Evolutionary conservation across 768 basidiomycete species (phyloP).

Genomic region (Suillus cothurnatus): DNA sequence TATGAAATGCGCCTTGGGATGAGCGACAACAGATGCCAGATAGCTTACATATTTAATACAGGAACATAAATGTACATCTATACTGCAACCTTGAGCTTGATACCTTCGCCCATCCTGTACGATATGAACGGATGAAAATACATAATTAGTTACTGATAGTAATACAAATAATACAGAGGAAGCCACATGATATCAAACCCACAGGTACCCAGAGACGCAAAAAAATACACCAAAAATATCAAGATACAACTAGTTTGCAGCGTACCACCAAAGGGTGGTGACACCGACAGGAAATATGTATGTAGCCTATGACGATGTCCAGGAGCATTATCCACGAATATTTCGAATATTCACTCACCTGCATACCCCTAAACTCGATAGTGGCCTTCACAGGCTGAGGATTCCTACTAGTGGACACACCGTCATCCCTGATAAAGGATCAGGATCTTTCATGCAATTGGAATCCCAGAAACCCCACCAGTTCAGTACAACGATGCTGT

Average conservation of each 20-base stretch:
- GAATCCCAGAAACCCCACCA: conserved; percentile 38
- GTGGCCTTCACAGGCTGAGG: conserved; percentile 56
- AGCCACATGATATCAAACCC: background rate
- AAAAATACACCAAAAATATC: background rate
- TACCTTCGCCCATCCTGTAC: background rate
- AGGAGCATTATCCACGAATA: conserved; percentile 3
- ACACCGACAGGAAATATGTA: conserved; percentile 83
- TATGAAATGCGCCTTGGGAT: background rate
- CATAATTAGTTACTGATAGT: background rate
- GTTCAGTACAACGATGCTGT: conserved; percentile 75
- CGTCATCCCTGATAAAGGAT: conserved; percentile 44
- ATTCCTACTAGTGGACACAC: conserved; percentile 51
- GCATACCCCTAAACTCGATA: conserved; percentile 64
- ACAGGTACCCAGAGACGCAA: background rate
- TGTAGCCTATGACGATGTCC: conserved; percentile 44
- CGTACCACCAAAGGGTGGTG: conserved; percentile 57
- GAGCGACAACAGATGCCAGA: background rate
- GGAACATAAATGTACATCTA: background rate
- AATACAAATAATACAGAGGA: background rate
- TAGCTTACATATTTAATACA: background rate
- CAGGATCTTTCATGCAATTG: background rate
- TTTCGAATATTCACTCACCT: conserved; percentile 39
- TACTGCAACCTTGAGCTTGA: background rate
- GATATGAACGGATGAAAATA: background rate
- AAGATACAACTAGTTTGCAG: conserved; percentile 10